These are phyloP conservation scores for Coemansia sp. DNA, from an alignment of 192 early-diverging fungal species.

Conservation along the genomic window DNA sequence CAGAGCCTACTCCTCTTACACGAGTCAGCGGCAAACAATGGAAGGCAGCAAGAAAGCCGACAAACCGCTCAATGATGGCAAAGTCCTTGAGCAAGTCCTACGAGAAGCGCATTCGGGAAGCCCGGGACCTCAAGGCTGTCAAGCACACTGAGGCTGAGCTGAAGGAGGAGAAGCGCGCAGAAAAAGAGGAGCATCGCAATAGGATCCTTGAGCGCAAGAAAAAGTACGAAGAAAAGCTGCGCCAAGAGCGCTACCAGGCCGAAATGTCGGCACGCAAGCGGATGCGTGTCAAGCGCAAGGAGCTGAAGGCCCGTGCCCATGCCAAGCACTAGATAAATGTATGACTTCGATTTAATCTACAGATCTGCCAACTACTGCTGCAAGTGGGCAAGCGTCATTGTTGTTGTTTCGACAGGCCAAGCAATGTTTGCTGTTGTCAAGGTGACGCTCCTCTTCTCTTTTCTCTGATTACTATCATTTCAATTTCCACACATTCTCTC, in stretches of 20 bases:
- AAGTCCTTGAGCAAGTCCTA: constrained; percentile 44
- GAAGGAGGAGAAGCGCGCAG: constrained; percentile 40
- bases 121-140: constrained; percentile 25
- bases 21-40: constrained; percentile 50
- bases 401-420: background rate
- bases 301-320: constrained; percentile 51
- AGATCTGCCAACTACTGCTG: background rate
- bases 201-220: constrained; percentile 48
- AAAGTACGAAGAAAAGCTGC: constrained; percentile 41
- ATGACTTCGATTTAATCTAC: background rate
- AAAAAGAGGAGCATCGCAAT: constrained; percentile 29
- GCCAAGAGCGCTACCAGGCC: constrained; percentile 37
- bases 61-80: constrained; percentile 49
- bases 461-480: background rate
- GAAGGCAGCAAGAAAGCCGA: constrained; percentile 46
- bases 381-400: background rate
- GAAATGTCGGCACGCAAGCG: constrained; percentile 54
- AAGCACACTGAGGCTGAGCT: constrained; percentile 39
- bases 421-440: background rate
- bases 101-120: constrained; percentile 42
- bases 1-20: constrained; percentile 24
- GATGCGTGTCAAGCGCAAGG: constrained; percentile 56
- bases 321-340: constrained; percentile 44
- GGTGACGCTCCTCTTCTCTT: background rate
- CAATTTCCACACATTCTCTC: background rate